phyloP scores from a whole-genome alignment of 225 moss, liverwort and hornwort genomes.

The Thuidium tamariscinum region DNA sequence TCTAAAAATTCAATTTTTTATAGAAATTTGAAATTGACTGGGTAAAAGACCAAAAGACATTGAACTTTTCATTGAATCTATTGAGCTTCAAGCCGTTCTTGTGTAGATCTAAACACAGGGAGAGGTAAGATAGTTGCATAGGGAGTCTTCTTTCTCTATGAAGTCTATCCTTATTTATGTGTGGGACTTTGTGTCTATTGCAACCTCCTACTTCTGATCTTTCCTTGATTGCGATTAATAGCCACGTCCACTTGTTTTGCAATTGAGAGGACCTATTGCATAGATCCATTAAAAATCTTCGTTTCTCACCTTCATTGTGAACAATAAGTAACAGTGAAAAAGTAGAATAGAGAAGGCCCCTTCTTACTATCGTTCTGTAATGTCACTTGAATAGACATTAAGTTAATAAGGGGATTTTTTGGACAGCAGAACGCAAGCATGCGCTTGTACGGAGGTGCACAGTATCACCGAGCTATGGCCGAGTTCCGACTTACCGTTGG shows the following conservation, averaged over 20 bases:
- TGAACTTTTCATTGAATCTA: neutral
- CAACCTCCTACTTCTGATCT: neutral
- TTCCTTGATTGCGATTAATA: neutral
- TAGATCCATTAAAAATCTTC: neutral
- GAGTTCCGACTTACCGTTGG: conserved; percentile 85
- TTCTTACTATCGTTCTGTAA: neutral
- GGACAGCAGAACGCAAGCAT: conserved; percentile 68
- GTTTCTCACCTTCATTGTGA: neutral
- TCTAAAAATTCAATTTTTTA: neutral
- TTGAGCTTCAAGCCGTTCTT: neutral
- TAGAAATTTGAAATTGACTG: neutral
- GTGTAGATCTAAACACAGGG: neutral
- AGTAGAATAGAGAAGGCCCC: too few species aligned
- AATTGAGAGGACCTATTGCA: neutral
- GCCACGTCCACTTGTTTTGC: neutral
- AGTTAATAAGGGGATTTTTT: neutral
- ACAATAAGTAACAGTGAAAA: neutral
- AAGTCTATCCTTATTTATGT: neutral
- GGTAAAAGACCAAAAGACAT: neutral
- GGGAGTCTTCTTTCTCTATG: neutral
- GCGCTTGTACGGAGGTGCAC: conserved; percentile 97
- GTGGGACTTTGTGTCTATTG: neutral
- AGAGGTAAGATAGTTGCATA: neutral
- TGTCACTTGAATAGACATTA: neutral
- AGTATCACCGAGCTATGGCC: conserved; percentile 98